A percentile compares a stretch with the other conserved stretches of the same genome.
phyloP scores from a whole-genome alignment of 2,329 filamentous ascomycete genomes.

The Geosmithia putterillii region DNA sequence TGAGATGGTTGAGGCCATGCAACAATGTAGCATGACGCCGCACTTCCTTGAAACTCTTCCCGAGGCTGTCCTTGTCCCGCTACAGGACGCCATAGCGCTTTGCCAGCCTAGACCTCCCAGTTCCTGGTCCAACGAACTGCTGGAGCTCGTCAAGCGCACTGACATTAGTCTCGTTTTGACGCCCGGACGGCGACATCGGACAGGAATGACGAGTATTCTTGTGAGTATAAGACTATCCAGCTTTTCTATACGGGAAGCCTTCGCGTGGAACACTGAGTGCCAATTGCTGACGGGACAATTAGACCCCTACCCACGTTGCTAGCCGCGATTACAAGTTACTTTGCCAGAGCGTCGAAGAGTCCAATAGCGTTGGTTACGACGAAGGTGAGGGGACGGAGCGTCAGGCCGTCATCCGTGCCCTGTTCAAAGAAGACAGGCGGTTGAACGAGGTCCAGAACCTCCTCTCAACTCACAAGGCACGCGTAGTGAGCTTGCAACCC shows the following conservation, averaged over 20 bases:
- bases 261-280: neutral
- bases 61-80: conserved; percentile 65
- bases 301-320: conserved; percentile 52
- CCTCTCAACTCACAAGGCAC: conserved; percentile 72
- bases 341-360: conserved; percentile 52
- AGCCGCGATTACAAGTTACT: conserved; percentile 68
- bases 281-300: conserved; percentile 6
- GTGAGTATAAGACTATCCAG: conserved; percentile 27
- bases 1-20: conserved; percentile 63
- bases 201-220: conserved; percentile 23
- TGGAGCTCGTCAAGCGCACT: conserved; percentile 67
- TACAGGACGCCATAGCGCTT: conserved; percentile 73
- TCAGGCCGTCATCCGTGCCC: conserved; percentile 67
- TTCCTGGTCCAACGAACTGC: conserved; percentile 58
- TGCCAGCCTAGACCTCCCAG: conserved; percentile 75
- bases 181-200: conserved; percentile 17
- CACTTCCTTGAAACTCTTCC: conserved; percentile 71
- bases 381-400: conserved; percentile 76
- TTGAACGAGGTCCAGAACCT: conserved; percentile 76
- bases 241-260: too few species aligned
- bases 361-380: conserved; percentile 50
- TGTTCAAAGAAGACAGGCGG: conserved; percentile 86
- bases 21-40: conserved; percentile 53
- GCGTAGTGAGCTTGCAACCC: conserved; percentile 64
- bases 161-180: conserved; percentile 62